Evolutionary conservation across 805 yeast genomes (phyloP).

Genomic region (Candida koratica): DNA sequence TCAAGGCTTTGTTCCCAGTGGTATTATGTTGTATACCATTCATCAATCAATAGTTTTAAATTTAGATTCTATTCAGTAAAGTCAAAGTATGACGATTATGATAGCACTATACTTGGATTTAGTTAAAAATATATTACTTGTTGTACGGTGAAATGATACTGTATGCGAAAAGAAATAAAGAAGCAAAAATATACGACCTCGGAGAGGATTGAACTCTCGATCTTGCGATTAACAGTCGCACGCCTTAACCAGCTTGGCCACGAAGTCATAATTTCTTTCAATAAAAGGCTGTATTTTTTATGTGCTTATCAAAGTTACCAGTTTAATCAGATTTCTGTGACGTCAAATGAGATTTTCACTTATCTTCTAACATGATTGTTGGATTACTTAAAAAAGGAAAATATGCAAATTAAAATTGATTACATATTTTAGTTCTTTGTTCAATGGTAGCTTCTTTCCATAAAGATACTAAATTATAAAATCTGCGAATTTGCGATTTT

Average conservation of each 20-base stretch:
- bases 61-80: background rate
- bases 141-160: no score
- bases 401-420: no score
- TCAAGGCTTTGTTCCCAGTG: slow-evolving; percentile 22
- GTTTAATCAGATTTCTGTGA: background rate
- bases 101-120: no score
- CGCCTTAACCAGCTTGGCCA: slow-evolving; percentile 22
- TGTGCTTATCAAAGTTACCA: background rate
- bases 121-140: no score
- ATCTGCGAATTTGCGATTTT: no score
- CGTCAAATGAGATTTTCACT: no score
- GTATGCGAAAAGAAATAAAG: slow-evolving; percentile 1
- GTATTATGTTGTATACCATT: slow-evolving; percentile 2
- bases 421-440: no score
- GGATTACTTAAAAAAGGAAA: background rate
- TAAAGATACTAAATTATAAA: no score
- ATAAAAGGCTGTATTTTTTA: background rate
- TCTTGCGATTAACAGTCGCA: slow-evolving; percentile 19
- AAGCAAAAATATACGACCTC: slow-evolving; percentile 15
- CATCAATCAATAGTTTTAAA: background rate
- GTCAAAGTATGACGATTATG: no score
- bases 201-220: slow-evolving; percentile 21
- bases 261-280: slow-evolving; percentile 12
- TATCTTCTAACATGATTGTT: no score
- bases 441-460: no score